Base-by-base conservation (phyloP, 768 basidiomycete genomes). In the Russula sp. region DNA sequence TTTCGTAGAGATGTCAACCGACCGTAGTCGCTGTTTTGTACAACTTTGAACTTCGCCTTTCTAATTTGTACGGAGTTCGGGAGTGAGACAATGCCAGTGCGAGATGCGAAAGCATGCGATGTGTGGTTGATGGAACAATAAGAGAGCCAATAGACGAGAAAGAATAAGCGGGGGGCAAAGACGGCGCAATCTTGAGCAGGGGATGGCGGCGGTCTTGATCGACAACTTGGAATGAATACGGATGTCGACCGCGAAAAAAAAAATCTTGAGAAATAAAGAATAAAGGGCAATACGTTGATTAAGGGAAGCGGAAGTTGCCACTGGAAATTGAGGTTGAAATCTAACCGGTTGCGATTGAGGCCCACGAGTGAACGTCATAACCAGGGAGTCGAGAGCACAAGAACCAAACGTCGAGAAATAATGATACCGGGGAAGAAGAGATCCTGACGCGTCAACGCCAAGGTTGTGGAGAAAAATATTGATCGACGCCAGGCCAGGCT, bases 141-240 rank as follows among this genome's bases (percentile, higher is more conserved):
- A n/a, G 49, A 67, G 65, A 67, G 60, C 57, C 44, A 46, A 67
- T 51, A 57, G 55, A 62, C 34, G 34, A 42, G 49, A 26, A 57
- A 44, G 40, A 51, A 55, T 32, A 9, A 48, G 22, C n/a, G n/a
- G 49, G 22, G 48, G 24, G 24, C 54, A 54, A 57, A 10, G 61
- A 59, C 62, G 49, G 56, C 48, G 68, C 67, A 26, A 59, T 67
- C 68, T 67, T 50, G 51, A 57, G 55, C 65, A 65, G 22, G 11
- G 53, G 61, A 62, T 61, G 38, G 69, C 69, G 69, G 70, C 63
- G 59, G 67, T 50, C 60, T 59, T 61, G 64, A 34, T 69, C 72
- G 75, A 71, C 76, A 70, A 74, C 74, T 78, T 78, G 76, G 76
- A 75, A 81, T 79, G 77, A 80, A 80, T 80, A 77, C 76, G 76